Evolutionary conservation across 1,284 basidiomycete species (phyloP).

Genomic region (Fistulina hepatica): DNA sequence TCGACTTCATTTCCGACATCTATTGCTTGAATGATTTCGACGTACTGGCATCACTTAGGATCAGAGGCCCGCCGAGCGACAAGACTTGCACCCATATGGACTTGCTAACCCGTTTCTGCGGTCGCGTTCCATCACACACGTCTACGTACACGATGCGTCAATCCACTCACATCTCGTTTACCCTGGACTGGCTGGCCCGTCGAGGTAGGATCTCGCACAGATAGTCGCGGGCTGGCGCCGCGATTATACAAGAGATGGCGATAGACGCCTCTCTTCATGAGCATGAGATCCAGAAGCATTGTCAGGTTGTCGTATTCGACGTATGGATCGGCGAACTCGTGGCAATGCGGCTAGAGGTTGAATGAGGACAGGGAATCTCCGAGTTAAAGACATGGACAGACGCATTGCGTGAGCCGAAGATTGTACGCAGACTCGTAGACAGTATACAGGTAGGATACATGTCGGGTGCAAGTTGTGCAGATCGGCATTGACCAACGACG

Average conservation of each 20-base stretch:
- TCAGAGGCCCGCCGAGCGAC: no score
- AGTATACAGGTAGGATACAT: slow-evolving; percentile 67
- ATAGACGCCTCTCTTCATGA: slow-evolving; percentile 81
- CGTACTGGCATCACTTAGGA: no score
- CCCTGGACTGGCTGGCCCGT: no score
- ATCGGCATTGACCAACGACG: no score
- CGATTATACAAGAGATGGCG: slow-evolving; percentile 87
- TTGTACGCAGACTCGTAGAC: slow-evolving; percentile 79
- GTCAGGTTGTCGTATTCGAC: slow-evolving; percentile 79
- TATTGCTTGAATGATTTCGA: no score
- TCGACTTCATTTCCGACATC: no score
- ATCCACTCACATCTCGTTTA: no score
- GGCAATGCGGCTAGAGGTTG: slow-evolving; percentile 42
- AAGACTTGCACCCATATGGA: no score
- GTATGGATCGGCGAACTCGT: slow-evolving; percentile 76
- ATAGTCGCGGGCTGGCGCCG: slow-evolving; percentile 51
- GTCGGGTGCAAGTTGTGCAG: slow-evolving; percentile 68
- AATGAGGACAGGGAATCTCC: slow-evolving; percentile 21
- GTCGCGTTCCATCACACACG: no score
- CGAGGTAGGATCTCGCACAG: no score
- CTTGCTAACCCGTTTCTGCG: no score
- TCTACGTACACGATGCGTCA: no score
- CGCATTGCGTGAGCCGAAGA: slow-evolving; percentile 72
- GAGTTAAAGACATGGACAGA: slow-evolving; percentile 17
- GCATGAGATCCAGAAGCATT: slow-evolving; percentile 73